Base-by-base conservation (phyloP, 441 rosid genomes). In the Manihot esculenta region DNA sequence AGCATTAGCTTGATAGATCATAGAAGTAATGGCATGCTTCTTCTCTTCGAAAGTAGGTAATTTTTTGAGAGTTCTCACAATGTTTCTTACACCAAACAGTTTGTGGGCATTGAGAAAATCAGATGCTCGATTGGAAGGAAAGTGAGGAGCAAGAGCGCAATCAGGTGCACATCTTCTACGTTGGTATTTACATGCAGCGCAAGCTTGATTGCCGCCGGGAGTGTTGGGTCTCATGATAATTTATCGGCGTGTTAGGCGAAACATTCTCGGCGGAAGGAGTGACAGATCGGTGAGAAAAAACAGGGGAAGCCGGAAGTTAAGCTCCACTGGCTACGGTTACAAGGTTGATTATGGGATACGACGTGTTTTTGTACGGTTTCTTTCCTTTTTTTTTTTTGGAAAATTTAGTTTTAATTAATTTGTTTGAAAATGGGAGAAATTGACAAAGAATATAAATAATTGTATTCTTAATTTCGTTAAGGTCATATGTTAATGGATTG, bases 141-240 rank as follows among this genome's bases (percentile, higher is more conserved):
- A 93, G 74, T 79, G 86, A 35, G 98, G 94, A 2, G 96, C 92
- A 47, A 89, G 87, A 62, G 81, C 78, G 86, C 98, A 93, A 78
- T 88, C 86, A 0, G 90, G 87, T 21, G 80, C 77, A 55, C 98
- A 93, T 76, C 84, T 89, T 63, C 91, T 85, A 5, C 98, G 93
- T 63, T 87, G 98, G 82, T 87, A 84, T 75, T 86, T 91, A 76
- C 97, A 93, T 3, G 97, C 96, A 2, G 97, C 94, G 49, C 98
- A 93, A 4, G 96, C 64, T 23, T 20, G 68, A 10, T 45, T 11
- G 17, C 30, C 59, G 33, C 33, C 33, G 48, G 7, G 0, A 44
- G 48, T 44, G 48, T 1, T 10, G 33, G 30, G 13, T 5, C 1
- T 55, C 59, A 55, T 55, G 15, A 12, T 51, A 51, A 7, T 7